Evolutionary conservation across 768 basidiomycete species (phyloP).

Genomic region (Lyophyllum shimeji): DNA sequence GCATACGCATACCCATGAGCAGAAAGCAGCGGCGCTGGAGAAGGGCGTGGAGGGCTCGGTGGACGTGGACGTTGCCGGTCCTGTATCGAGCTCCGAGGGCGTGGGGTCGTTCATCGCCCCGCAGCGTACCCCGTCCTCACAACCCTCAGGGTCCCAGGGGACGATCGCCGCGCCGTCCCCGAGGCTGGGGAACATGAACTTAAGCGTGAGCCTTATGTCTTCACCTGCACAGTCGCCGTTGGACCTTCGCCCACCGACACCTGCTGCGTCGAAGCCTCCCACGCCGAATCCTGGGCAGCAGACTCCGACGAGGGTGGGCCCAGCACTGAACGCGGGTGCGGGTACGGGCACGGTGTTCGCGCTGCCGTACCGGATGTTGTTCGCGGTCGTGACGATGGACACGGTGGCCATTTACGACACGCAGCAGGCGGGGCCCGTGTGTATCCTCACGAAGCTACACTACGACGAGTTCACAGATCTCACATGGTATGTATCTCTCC

Average conservation of each 20-base stretch:
- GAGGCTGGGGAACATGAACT: constrained; percentile 28
- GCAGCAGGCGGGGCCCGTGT: constrained; percentile 90
- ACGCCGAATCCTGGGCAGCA: constrained; percentile 41
- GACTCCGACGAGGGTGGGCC: constrained; percentile 14
- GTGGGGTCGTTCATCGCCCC: constrained; percentile 26
- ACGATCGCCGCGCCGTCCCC: constrained; percentile 52
- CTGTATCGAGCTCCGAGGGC: constrained; percentile 21
- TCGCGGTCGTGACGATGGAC: constrained; percentile 96
- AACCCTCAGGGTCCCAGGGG: constrained; percentile 16
- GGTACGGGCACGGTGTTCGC: constrained; percentile 73
- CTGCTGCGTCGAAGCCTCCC: constrained; percentile 55
- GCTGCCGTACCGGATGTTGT: constrained; percentile 91
- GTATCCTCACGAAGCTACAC: constrained; percentile 90
- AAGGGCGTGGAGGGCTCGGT: constrained; percentile 61
- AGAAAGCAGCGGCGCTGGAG: constrained; percentile 60
- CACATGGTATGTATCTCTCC: constrained; percentile 66
- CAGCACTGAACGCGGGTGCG: background rate
- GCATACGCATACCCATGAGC: constrained; percentile 28
- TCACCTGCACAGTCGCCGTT: constrained; percentile 61
- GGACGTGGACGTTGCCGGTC: constrained; percentile 59
- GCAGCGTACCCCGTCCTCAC: constrained; percentile 30
- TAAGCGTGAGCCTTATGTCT: constrained; percentile 26
- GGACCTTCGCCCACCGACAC: constrained; percentile 59
- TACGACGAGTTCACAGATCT: constrained; percentile 98
- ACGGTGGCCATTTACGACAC: constrained; percentile 94